Base-by-base conservation (phyloP, 495 filamentous ascomycete species). In the Poronia punctata region DNA sequence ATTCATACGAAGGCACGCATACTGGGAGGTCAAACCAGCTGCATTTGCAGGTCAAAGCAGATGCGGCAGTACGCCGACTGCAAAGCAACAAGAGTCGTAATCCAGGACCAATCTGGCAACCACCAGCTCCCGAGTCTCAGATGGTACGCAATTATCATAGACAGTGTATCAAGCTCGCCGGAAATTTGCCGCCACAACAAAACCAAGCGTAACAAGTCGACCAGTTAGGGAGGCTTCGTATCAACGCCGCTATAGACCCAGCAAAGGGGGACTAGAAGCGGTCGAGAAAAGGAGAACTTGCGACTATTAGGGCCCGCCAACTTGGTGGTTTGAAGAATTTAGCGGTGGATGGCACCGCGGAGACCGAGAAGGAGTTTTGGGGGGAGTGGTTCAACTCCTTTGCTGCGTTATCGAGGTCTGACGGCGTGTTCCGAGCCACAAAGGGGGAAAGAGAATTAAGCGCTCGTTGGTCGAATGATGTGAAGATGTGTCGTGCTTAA, bases 151-250 rank as follows among this genome's bases (percentile, higher is more conserved):
- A 32, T 16, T n/a, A n/a, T n/a, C n/a, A n/a, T n/a, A n/a, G n/a
- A n/a, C n/a, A n/a, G n/a, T n/a, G n/a, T n/a, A n/a, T 27, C 21
- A 23, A 21, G 30, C 7, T 31, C 14, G n/a, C n/a, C n/a, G n/a
- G n/a, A n/a, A n/a, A n/a, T n/a, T n/a, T n/a, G n/a, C n/a, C n/a
- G n/a, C n/a, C n/a, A 15, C 10, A 18, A 30, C 29, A 19, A 10
- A 12, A 41, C 6, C 7, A 30, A 18, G 28, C 18, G 15, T 19
- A 5, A 8, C 15, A 38, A 43, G 26, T 23, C 14, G 67, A 57
- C 73, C 67, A 89, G 67, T 96, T 97, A 98, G 73, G 92, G 92
- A 59, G 92, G 92, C 75, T 92, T 89, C 73, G 88, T 92, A 72
- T 89, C 84, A 74, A 84, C 87, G 81, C 92, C 88, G 74, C 80